phyloP scores from a whole-genome alignment of 1,284 basidiomycete genomes.

The Rhodotorula sp. region DNA sequence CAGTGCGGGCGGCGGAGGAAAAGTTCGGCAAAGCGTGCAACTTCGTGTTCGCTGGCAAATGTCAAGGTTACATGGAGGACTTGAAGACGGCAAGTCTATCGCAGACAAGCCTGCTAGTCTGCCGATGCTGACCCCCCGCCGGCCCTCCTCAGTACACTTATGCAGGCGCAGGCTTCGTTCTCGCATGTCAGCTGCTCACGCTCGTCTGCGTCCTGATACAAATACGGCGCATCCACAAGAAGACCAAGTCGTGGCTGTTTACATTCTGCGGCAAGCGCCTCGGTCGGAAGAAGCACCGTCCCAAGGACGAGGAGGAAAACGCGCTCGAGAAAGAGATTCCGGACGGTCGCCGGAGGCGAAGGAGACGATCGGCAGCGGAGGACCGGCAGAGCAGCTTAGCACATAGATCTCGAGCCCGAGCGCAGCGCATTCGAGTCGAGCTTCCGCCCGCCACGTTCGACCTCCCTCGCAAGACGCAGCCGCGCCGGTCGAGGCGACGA shows the following conservation, averaged over 20 bases:
- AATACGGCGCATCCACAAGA: slow-evolving; percentile 11
- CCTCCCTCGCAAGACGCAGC: too few species aligned
- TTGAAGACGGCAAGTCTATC: not conserved
- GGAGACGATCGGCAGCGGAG: not conserved
- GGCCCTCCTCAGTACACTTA: slow-evolving; percentile 3
- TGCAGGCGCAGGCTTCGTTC: slow-evolving; percentile 5
- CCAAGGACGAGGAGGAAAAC: not conserved
- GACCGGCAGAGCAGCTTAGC: not conserved
- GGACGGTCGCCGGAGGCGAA: not conserved
- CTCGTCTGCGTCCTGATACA: slow-evolving; percentile 16
- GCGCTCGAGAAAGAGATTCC: slow-evolving; percentile 14
- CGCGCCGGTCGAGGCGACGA: too few species aligned
- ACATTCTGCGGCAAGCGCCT: slow-evolving; percentile 16
- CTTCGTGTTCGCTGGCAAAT: slow-evolving; percentile 1
- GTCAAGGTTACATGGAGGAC: slow-evolving; percentile 6
- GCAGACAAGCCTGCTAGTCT: not conserved
- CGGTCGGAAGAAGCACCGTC: not conserved
- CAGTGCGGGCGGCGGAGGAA: slow-evolving; percentile 1
- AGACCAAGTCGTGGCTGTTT: slow-evolving; percentile 15
- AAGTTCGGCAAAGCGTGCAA: slow-evolving; percentile 10
- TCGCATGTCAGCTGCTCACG: slow-evolving; percentile 13
- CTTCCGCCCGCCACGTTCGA: not conserved
- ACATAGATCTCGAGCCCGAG: not conserved
- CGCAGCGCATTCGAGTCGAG: too few species aligned
- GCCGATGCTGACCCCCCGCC: not conserved